phyloP scores from a whole-genome alignment of 305 asterid genomes.

The Fraxinus floribunda region DNA sequence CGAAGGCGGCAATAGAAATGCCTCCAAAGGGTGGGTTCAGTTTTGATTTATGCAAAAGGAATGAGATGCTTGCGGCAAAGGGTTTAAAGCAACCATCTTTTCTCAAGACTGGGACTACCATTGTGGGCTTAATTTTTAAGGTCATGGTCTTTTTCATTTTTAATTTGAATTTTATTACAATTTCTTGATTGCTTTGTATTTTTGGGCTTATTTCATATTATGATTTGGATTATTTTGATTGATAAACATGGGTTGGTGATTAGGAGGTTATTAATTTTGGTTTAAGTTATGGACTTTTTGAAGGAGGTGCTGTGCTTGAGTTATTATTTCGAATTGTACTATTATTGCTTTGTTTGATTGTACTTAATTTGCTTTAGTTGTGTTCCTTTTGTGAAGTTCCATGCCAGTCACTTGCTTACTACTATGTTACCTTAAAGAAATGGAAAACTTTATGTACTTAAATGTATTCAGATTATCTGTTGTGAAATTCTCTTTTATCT shows the following conservation, averaged over 20 bases:
- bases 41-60: slow-evolving; percentile 81
- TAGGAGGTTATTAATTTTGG: not conserved
- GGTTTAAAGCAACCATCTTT: slow-evolving; percentile 61
- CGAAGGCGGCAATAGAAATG: slow-evolving; percentile 33
- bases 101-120: slow-evolving; percentile 92
- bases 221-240: not conserved
- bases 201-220: slow-evolving; percentile 12
- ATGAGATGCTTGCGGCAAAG: slow-evolving; percentile 68
- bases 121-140: slow-evolving; percentile 79
- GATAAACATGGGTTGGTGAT: not conserved
- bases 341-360: not conserved
- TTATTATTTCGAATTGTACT: not conserved
- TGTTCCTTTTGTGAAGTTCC: not conserved
- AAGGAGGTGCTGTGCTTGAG: not conserved
- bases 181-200: slow-evolving; percentile 13
- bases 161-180: not conserved
- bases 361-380: not conserved
- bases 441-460: not conserved
- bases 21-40: slow-evolving; percentile 75
- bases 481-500: not conserved
- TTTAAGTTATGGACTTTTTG: not conserved
- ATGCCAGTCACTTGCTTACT: not conserved
- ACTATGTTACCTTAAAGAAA: slow-evolving; percentile 8
- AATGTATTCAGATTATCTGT: not conserved
- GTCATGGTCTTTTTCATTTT: slow-evolving; percentile 29